Percentiles rank a stretch among this genome's conserved stretches.
phyloP scores from a whole-genome alignment of 2,329 filamentous ascomycete species.

The Hirsutella minnesotensis region DNA sequence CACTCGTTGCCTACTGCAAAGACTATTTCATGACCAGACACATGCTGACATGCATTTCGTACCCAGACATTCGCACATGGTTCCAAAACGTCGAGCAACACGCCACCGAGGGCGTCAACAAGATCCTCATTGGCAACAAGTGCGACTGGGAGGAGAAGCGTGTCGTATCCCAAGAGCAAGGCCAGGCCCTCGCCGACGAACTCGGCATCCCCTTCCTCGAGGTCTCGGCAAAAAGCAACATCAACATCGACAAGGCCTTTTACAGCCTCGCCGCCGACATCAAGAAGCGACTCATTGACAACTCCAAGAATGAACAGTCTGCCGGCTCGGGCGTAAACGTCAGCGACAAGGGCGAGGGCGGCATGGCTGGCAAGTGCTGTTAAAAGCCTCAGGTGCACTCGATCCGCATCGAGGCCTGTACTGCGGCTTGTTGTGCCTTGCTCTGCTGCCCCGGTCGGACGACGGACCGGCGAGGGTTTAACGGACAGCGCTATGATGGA shows the following conservation, averaged over 20 bases:
- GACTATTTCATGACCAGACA: background rate
- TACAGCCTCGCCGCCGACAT: slow-evolving; percentile 92
- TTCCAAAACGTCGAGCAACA: slow-evolving; percentile 98
- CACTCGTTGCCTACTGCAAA: background rate
- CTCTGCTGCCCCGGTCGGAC: too few relatives aligned
- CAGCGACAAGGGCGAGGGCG: slow-evolving; percentile 45
- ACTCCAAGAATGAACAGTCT: slow-evolving; percentile 61
- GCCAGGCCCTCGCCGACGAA: slow-evolving; percentile 87
- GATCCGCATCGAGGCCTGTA: background rate
- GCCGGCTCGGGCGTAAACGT: slow-evolving; percentile 54
- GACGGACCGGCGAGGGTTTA: too few relatives aligned
- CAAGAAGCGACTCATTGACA: slow-evolving; percentile 97
- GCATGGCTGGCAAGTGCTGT: slow-evolving; percentile 62
- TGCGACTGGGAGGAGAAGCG: slow-evolving; percentile 99
- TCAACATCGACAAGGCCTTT: slow-evolving; percentile 99
- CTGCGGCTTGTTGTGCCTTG: too few relatives aligned
- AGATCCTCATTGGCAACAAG: slow-evolving; percentile 99
- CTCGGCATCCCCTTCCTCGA: slow-evolving; percentile 97
- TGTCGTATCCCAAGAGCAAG: slow-evolving; percentile 82
- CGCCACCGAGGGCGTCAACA: slow-evolving; percentile 97
- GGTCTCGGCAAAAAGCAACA: slow-evolving; percentile 97
- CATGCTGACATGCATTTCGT: background rate
- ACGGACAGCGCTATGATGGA: background rate
- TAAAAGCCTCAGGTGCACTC: too few relatives aligned
- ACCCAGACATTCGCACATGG: slow-evolving; percentile 91